Conservation (phyloP, 106 monocot genomes). For the Phalaenopsis aphrodite region DNA sequence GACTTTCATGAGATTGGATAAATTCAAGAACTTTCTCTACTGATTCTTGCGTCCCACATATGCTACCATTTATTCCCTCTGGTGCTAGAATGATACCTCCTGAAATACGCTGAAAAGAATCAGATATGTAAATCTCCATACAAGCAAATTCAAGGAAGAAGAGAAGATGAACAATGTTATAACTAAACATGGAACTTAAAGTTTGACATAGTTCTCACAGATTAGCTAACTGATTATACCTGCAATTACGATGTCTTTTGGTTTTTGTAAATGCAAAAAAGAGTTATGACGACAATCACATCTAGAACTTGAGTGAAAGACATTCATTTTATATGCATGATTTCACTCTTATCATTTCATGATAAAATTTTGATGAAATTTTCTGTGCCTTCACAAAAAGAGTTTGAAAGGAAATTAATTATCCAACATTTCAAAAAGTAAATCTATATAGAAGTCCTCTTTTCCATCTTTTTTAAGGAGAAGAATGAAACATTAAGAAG, state of each 20-base stretch:
- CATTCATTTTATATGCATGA: background rate
- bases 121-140: constrained; percentile 30
- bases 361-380: too few relatives aligned
- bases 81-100: constrained; percentile 97
- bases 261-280: background rate
- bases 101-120: constrained; percentile 91
- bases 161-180: constrained; percentile 1
- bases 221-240: background rate
- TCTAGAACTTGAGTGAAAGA: background rate
- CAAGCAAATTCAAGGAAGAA: background rate
- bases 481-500: too few relatives aligned
- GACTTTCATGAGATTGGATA: constrained; percentile 65
- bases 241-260: background rate
- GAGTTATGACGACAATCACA: background rate
- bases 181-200: background rate
- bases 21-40: constrained; percentile 70
- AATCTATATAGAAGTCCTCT: too few relatives aligned
- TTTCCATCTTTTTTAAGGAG: too few relatives aligned
- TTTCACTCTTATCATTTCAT: background rate
- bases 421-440: too few relatives aligned
- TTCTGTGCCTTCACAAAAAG: too few relatives aligned
- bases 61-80: constrained; percentile 96
- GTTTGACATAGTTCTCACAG: background rate
- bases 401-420: too few relatives aligned
- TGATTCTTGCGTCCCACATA: constrained; percentile 77